Percentiles rank a stretch among this genome's conserved stretches.
Conservation (phyloP, 2,329 filamentous ascomycete genomes). For the Rutstroemia sp. region DNA sequence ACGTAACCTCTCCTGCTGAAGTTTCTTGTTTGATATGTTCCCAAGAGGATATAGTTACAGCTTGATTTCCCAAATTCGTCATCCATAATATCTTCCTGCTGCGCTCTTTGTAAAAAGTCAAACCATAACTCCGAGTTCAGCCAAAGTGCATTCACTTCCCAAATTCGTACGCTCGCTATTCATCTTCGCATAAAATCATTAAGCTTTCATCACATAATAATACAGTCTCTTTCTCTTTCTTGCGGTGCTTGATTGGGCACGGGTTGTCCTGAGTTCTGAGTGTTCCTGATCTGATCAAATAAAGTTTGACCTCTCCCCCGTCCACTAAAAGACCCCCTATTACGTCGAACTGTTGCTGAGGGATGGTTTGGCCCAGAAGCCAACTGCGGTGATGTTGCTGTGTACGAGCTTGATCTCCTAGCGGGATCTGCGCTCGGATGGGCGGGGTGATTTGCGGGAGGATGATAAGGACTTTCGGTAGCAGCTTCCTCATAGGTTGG, state of each 20-base stretch:
- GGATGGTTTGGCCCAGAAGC: neutral
- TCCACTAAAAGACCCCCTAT: neutral
- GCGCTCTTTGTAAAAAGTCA: too few species aligned
- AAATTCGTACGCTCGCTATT: neutral
- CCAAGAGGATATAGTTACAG: neutral
- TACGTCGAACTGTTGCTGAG: neutral
- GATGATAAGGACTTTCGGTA: conserved; percentile 46
- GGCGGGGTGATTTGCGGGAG: conserved; percentile 38
- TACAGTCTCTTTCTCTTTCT: conserved; percentile 21
- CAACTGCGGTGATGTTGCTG: neutral
- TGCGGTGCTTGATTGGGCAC: neutral
- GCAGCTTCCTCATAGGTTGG: conserved; percentile 61
- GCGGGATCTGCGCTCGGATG: conserved; percentile 25
- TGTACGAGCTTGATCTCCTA: conserved; percentile 19
- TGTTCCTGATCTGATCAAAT: conserved; percentile 20
- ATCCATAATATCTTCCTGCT: neutral
- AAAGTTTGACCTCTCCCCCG: conserved; percentile 12
- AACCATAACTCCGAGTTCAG: neutral
- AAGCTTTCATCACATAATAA: conserved; percentile 18
- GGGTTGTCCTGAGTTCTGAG: conserved; percentile 4
- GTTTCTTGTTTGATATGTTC: neutral
- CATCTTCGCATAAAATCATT: neutral
- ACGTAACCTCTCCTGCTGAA: neutral
- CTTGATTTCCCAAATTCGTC: neutral
- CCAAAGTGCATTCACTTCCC: neutral